A percentile compares a stretch with the other conserved stretches of the same genome.
Conservation (phyloP, 1,284 basidiomycete species). For the Termitomyces sp. region DNA sequence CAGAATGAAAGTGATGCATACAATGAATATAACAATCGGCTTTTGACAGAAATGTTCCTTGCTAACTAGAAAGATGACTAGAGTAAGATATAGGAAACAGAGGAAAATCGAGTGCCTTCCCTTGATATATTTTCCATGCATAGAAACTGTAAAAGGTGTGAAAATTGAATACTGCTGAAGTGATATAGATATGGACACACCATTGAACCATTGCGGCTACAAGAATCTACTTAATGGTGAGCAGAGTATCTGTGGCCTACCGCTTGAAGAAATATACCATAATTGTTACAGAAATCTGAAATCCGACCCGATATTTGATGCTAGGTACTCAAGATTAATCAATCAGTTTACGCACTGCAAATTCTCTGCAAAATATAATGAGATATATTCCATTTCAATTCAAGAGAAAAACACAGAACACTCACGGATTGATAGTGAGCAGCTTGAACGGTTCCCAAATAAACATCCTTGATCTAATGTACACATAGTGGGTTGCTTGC, state of each 20-base stretch:
- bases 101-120: not conserved
- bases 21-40: not conserved
- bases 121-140: not conserved
- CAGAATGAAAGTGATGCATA: not conserved
- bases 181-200: not conserved
- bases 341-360: not conserved
- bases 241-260: too few species aligned
- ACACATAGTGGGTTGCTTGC: not conserved
- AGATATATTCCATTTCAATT: not conserved
- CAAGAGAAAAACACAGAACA: not conserved
- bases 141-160: not conserved
- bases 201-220: not conserved
- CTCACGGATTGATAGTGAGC: not conserved
- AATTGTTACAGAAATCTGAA: not conserved
- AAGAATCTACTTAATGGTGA: not conserved
- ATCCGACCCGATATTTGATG: too few species aligned
- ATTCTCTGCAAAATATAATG: not conserved
- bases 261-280: not conserved
- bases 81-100: not conserved
- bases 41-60: not conserved
- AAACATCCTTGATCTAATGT: not conserved
- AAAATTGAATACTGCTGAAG: not conserved
- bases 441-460: not conserved
- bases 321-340: too few species aligned
- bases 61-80: not conserved